These are phyloP conservation scores for Leptographium lundbergii DNA, from an alignment of 2,329 filamentous ascomycete species.

Conservation along the genomic window DNA sequence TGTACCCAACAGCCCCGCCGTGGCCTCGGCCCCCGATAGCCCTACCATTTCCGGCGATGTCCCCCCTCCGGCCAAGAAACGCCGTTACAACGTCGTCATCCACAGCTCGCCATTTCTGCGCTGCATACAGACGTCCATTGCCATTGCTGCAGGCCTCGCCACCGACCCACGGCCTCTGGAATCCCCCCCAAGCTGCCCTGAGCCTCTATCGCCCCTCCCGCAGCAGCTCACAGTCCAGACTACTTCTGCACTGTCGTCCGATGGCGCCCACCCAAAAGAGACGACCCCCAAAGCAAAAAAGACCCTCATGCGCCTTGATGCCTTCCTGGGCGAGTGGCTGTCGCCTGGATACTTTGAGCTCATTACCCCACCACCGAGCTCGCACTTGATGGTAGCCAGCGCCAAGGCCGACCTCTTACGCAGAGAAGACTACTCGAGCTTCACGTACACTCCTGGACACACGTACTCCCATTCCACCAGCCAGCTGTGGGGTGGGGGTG, in stretches of 20 bases:
- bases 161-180: constrained; percentile 34
- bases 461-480: constrained; percentile 17
- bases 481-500: constrained; percentile 25
- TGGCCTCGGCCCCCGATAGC: neutral
- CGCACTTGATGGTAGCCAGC: constrained; percentile 72
- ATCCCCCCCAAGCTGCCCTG: neutral
- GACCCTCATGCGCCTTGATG: constrained; percentile 66
- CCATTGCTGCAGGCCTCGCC: constrained; percentile 73
- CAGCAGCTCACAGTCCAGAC: neutral
- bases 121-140: constrained; percentile 85
- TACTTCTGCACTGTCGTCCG: neutral
- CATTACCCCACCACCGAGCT: constrained; percentile 79
- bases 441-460: constrained; percentile 25
- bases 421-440: constrained; percentile 52
- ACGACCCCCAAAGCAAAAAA: constrained; percentile 28
- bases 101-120: constrained; percentile 90
- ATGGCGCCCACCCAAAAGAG: neutral
- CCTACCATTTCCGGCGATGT: constrained; percentile 10
- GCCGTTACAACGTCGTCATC: constrained; percentile 66
- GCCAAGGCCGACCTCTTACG: constrained; percentile 81
- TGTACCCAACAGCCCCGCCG: neutral
- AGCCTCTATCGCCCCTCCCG: neutral
- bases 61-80: constrained; percentile 30
- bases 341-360: constrained; percentile 86
- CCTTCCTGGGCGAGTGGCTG: constrained; percentile 92